phyloP scores from a whole-genome alignment of 768 basidiomycete species.

The Naganishia antarctica region DNA sequence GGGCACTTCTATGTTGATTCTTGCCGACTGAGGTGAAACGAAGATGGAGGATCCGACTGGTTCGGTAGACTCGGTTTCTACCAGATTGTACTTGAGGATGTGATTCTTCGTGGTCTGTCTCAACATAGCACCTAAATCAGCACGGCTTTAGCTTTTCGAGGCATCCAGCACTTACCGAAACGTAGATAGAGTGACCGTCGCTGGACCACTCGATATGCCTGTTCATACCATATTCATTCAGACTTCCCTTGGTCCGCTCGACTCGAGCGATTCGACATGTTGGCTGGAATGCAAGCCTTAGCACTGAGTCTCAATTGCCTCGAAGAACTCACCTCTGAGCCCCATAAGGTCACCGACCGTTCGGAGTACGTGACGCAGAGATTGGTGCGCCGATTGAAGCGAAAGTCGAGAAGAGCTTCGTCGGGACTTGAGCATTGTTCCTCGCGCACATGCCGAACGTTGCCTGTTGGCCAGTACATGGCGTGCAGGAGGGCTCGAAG shows the following conservation, averaged over 20 bases:
- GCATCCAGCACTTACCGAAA: constrained; percentile 1
- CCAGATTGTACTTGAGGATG: constrained; percentile 4
- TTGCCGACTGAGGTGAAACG: background rate
- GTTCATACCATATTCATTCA: background rate
- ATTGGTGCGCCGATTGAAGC: constrained; percentile 4
- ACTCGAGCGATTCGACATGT: constrained; percentile 2
- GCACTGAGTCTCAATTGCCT: background rate
- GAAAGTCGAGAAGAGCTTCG: constrained; percentile 13
- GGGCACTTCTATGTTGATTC: constrained; percentile 6
- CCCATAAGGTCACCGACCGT: constrained; percentile 3
- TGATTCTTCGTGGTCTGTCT: background rate
- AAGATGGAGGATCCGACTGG: constrained; percentile 3
- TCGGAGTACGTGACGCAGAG: background rate
- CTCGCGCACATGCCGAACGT: background rate
- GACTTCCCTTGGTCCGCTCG: background rate
- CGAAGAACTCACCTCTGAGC: constrained; percentile 1
- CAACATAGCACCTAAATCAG: no score
- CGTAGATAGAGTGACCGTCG: constrained; percentile 3
- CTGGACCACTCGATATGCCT: background rate
- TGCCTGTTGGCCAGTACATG: constrained; percentile 15
- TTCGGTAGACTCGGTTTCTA: constrained; percentile 8
- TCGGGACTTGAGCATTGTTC: background rate
- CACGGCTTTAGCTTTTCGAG: background rate
- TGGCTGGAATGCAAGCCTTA: background rate
- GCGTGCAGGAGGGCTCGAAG: background rate